A percentile compares a stretch with the other conserved stretches of the same genome.
Conservation (phyloP, 2,329 filamentous ascomycete genomes). For the Sclerotinia sclerotiorum region DNA sequence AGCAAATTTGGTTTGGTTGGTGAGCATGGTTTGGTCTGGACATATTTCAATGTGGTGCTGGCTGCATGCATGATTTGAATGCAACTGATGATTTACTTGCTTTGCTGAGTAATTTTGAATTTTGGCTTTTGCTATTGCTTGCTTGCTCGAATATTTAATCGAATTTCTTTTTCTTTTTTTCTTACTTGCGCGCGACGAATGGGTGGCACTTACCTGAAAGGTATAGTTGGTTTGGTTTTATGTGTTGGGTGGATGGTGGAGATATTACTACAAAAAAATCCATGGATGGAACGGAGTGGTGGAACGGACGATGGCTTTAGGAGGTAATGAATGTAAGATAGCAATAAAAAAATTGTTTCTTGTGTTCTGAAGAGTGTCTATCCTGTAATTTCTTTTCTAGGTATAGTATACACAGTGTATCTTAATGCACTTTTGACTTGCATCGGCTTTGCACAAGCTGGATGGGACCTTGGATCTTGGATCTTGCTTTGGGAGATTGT, state of each 20-base stretch:
- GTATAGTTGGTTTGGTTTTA: not conserved
- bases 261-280: not conserved
- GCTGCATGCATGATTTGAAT: conserved; percentile 16
- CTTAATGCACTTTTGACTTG: too few relatives aligned
- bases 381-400: not conserved
- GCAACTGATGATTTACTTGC: conserved; percentile 15
- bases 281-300: not conserved
- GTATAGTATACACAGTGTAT: too few relatives aligned
- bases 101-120: conserved; percentile 16
- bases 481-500: too few relatives aligned
- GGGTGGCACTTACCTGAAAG: not conserved
- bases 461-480: too few relatives aligned
- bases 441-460: too few relatives aligned
- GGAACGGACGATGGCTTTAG: not conserved
- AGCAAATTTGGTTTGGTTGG: conserved; percentile 1
- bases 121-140: conserved; percentile 13
- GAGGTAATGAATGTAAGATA: conserved; percentile 10
- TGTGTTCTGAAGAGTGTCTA: not conserved
- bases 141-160: not conserved
- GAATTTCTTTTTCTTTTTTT: not conserved
- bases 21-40: conserved; percentile 18
- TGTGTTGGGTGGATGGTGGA: conserved; percentile 5
- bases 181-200: not conserved
- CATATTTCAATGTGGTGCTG: conserved; percentile 2
- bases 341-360: not conserved